Evolutionary conservation across 108 stramenopile genomes (phyloP), one percentile per base, ranked within the genome.

Genomic region (Pseudonitzschia pungens): DNA sequence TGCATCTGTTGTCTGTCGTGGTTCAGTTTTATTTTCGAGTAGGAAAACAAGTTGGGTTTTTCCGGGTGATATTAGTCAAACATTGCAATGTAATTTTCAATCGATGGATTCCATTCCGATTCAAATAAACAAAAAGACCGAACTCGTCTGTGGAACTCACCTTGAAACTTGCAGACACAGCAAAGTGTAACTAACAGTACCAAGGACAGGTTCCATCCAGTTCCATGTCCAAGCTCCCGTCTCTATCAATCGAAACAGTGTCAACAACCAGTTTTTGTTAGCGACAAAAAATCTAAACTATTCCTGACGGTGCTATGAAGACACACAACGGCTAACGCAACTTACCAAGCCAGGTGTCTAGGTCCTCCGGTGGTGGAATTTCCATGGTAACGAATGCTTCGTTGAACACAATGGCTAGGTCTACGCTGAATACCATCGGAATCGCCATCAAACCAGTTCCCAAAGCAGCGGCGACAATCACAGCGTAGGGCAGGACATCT

Each of bases 181-280:
- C 57, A 97, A 78, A 36, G 83, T 73, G 83, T 95, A 97, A 41
- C 85, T 86, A 11, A 86, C 51, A 32, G 89, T 88, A n/a, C 96
- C 92, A 65, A 93, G 72, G 2, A 85, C 79, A 14, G 95, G 95
- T 68, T 96, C 93, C 89, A 92, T 92, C 93, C 93, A 94, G 31
- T 84, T 79, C 91, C 93, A 94, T 41, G 79, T 80, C 87, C 89
- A 91, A 15, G 80, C 56, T 71, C 91, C 94, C 1, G 90, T 89
- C 70, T 96, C 96, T 55, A 93, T 18, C 45, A 48, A 48, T 48
- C 10, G 54, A 55, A 55, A 24, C n/a, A 55, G 24, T 22, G 20
- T 11, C 24, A 55, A 55, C 2, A 55, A 55, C 54, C 22, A 48
- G 14, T 2, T 48, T 48, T 12, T 4, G 45, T 48, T 4, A 48